A percentile compares a stretch with the other conserved stretches of the same genome.
These are phyloP conservation scores for Neurospora sp. DNA, from an alignment of 495 filamentous ascomycete genomes.

Conservation along the genomic window DNA sequence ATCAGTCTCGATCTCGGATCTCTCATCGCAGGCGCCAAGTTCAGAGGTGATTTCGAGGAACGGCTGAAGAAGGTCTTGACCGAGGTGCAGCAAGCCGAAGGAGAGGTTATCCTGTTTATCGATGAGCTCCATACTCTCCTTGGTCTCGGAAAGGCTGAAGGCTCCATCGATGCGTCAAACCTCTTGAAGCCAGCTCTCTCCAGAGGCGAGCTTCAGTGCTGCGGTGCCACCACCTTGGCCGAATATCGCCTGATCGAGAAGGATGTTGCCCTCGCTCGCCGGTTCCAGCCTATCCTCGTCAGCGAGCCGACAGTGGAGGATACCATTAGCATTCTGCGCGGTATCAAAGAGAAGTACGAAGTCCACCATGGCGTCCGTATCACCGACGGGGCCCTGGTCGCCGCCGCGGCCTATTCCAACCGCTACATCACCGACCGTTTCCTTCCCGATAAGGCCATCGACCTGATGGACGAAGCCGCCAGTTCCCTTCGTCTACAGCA, in stretches of 20 bases:
- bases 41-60: constrained; percentile 93
- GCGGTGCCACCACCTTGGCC: constrained; percentile 83
- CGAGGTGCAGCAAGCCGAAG: constrained; percentile 82
- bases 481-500: constrained; percentile 85
- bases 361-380: constrained; percentile 94
- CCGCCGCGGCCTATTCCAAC: constrained; percentile 85
- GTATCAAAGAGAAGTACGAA: constrained; percentile 95
- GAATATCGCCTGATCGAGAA: constrained; percentile 94
- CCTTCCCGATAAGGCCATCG: constrained; percentile 93
- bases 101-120: constrained; percentile 86
- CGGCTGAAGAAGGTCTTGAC: constrained; percentile 81
- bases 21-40: constrained; percentile 92
- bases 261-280: constrained; percentile 81
- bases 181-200: constrained; percentile 90
- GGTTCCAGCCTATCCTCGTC: constrained; percentile 89
- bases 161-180: constrained; percentile 93
- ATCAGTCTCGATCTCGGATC: constrained; percentile 79
- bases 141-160: constrained; percentile 88
- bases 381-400: constrained; percentile 83
- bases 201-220: constrained; percentile 87
- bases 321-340: constrained; percentile 90
- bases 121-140: constrained; percentile 91
- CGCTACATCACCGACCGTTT: constrained; percentile 96
- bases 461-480: constrained; percentile 92
- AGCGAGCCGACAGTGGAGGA: constrained; percentile 83